Percentiles rank a stretch among this genome's conserved stretches.
Evolutionary conservation across 768 basidiomycete genomes (phyloP).

Genomic region (Lactarius sanguifluus): DNA sequence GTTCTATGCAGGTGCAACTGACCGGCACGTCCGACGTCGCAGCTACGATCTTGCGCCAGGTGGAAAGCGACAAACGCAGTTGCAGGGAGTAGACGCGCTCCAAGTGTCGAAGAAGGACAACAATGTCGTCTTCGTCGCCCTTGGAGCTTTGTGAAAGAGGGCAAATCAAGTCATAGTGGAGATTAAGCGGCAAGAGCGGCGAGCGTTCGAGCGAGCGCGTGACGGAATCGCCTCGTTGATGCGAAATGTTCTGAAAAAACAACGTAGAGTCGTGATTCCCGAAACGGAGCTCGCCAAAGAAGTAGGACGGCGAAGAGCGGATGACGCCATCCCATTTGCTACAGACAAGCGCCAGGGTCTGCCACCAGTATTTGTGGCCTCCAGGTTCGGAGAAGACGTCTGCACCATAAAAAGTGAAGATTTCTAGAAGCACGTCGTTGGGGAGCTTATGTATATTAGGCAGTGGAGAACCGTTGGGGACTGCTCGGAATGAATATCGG

Average conservation of each 20-base stretch:
- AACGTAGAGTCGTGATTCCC: not conserved
- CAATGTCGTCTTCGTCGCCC: not conserved
- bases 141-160: not conserved
- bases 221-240: not conserved
- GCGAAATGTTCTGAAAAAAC: constrained; percentile 6
- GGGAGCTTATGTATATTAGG: not conserved
- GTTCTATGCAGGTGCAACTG: constrained; percentile 9
- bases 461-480: not conserved
- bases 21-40: not conserved
- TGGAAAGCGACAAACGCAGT: constrained; percentile 2
- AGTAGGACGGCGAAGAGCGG: not conserved
- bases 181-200: constrained; percentile 3
- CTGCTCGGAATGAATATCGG: not conserved
- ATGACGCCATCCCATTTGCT: constrained; percentile 7
- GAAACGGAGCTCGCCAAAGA: constrained; percentile 5
- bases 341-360: constrained; percentile 8
- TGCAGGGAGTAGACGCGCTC: not conserved
- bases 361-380: constrained; percentile 9
- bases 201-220: not conserved
- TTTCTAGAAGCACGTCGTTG: not conserved
- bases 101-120: not conserved
- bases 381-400: constrained; percentile 1
- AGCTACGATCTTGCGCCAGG: not conserved
- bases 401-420: constrained; percentile 9
- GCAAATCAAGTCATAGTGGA: constrained; percentile 5